phyloP scores from a whole-genome alignment of 257 asterid species.

The Scutellaria galericulata region DNA sequence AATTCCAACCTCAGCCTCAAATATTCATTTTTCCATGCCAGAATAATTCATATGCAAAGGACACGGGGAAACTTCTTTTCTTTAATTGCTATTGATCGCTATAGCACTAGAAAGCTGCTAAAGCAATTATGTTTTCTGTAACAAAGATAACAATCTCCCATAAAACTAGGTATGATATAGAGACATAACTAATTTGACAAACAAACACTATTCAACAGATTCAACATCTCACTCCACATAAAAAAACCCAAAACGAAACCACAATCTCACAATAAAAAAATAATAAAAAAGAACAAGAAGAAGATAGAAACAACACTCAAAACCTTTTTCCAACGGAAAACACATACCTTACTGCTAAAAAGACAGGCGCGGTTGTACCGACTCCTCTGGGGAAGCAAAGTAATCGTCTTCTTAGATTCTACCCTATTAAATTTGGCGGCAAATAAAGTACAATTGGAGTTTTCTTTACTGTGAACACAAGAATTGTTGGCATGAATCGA shows the following conservation, averaged over 20 bases:
- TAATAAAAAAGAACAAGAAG: no score
- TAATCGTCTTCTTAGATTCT: conserved; percentile 44
- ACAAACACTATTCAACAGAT: conserved; percentile 4
- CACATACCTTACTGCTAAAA: conserved; percentile 54
- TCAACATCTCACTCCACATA: conserved; percentile 15
- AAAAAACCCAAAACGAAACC: conserved; percentile 15
- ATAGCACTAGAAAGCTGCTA: conserved; percentile 2
- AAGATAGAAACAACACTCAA: not conserved
- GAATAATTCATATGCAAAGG: not conserved
- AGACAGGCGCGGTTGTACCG: conserved; percentile 47
- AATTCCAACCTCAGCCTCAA: conserved; percentile 28
- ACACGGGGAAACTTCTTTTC: not conserved
- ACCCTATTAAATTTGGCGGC: conserved; percentile 47
- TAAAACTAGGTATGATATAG: not conserved
- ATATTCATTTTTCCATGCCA: not conserved
- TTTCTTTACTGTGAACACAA: conserved; percentile 30
- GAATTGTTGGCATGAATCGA: conserved; percentile 51
- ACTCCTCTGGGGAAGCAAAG: conserved; percentile 46
- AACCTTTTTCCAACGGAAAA: not conserved
- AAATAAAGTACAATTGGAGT: conserved; percentile 30
- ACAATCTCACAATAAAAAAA: not conserved
- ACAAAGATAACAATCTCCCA: conserved; percentile 17
- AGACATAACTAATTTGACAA: conserved; percentile 6
- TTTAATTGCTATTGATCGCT: conserved; percentile 16
- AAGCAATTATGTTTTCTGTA: not conserved